A percentile compares a stretch with the other conserved stretches of the same genome.
Conservation (phyloP, 306 rosid species). For the Cicer bijugum region DNA sequence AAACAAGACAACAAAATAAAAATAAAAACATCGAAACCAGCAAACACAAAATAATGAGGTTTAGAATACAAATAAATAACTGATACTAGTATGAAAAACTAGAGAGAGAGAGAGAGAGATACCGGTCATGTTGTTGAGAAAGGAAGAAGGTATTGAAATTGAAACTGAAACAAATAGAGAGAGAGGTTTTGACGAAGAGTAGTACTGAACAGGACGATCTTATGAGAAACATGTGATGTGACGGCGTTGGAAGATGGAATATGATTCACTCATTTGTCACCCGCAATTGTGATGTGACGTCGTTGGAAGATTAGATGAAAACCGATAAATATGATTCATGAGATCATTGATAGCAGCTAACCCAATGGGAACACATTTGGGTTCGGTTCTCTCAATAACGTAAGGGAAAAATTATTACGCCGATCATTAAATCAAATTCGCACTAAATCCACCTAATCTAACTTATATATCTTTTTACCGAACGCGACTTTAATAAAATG, state of each 20-base stretch:
- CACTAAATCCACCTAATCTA: too few species aligned
- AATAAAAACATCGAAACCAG: not conserved
- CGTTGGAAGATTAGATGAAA: not conserved
- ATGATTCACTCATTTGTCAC: not conserved
- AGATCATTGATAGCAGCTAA: not conserved
- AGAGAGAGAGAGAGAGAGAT: slow-evolving; percentile 5
- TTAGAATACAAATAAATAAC: too few species aligned
- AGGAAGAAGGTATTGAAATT: not conserved
- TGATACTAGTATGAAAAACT: not conserved
- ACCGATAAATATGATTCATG: not conserved
- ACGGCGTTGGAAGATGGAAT: too few species aligned
- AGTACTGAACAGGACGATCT: not conserved
- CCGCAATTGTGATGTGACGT: slow-evolving; percentile 1
- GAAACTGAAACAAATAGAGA: not conserved
- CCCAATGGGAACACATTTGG: not conserved
- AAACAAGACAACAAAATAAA: not conserved
- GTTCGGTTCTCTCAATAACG: not conserved
- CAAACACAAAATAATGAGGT: too few species aligned
- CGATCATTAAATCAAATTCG: too few species aligned
- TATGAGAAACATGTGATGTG: too few species aligned
- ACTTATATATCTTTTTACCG: too few species aligned
- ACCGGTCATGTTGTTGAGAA: slow-evolving; percentile 41
- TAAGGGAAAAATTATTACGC: too few species aligned
- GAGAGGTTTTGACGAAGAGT: not conserved
- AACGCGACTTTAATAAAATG: too few species aligned